These are phyloP conservation scores for Nasturtium officinale DNA, from an alignment of 345 rosid genomes.

Conservation along the genomic window DNA sequence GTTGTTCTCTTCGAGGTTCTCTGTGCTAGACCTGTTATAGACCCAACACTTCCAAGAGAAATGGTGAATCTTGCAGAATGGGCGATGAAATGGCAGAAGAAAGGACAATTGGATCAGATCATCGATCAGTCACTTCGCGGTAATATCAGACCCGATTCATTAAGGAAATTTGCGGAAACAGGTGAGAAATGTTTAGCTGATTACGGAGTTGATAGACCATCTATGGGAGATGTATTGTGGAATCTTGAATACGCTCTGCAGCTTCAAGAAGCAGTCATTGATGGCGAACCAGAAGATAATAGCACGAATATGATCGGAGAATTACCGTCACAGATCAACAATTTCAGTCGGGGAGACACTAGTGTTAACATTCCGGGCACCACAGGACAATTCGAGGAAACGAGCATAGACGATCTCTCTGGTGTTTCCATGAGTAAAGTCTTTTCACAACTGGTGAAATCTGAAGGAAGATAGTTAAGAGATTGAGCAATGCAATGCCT, in stretches of 20 bases:
- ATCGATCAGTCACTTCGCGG: constrained; percentile 38
- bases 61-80: constrained; percentile 44
- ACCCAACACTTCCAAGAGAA: constrained; percentile 44
- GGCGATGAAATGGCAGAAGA: constrained; percentile 45
- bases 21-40: constrained; percentile 48
- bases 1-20: constrained; percentile 52
- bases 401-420: constrained; percentile 62
- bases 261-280: constrained; percentile 50
- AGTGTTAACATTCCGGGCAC: constrained; percentile 41
- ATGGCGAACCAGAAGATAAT: constrained; percentile 72
- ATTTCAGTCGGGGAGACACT: constrained; percentile 60
- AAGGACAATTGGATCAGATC: constrained; percentile 33
- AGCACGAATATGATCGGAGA: constrained; percentile 82
- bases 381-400: constrained; percentile 51
- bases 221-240: constrained; percentile 49
- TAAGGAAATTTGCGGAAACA: constrained; percentile 38
- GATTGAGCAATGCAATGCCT: constrained; percentile 7
- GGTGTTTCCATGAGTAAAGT: constrained; percentile 84
- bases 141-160: constrained; percentile 32
- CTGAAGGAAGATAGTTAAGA: constrained; percentile 69
- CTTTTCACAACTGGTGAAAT: constrained; percentile 87
- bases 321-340: constrained; percentile 65
- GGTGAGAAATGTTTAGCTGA: constrained; percentile 44
- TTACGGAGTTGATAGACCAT: constrained; percentile 39
- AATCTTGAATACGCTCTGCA: constrained; percentile 42